phyloP scores from a whole-genome alignment of 768 basidiomycete genomes.

The Kwoniella sp. region DNA sequence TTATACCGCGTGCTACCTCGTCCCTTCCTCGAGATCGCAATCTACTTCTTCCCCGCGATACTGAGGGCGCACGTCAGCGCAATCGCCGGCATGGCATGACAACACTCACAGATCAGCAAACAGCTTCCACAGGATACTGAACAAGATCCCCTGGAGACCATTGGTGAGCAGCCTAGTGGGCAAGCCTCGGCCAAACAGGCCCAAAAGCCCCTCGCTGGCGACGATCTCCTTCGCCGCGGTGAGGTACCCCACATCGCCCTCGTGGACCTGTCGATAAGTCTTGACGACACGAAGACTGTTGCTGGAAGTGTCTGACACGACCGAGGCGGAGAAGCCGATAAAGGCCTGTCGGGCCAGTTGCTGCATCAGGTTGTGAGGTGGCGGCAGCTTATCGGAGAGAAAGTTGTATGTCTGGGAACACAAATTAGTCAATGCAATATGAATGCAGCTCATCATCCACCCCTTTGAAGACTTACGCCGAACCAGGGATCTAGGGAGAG shows the following conservation, averaged over 20 bases:
- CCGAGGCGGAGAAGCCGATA: constrained; percentile 83
- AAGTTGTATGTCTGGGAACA: constrained; percentile 62
- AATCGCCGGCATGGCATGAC: not conserved
- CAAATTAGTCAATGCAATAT: not conserved
- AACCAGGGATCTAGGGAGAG: constrained; percentile 47
- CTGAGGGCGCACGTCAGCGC: too few species aligned
- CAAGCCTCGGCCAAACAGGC: constrained; percentile 81
- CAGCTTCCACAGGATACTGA: constrained; percentile 82
- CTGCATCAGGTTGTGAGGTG: constrained; percentile 56
- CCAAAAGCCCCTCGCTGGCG: constrained; percentile 66
- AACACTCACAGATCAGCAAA: constrained; percentile 82
- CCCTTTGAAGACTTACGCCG: constrained; percentile 27
- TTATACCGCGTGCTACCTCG: too few species aligned
- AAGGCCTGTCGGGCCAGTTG: constrained; percentile 75
- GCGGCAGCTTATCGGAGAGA: constrained; percentile 63
- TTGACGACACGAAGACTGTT: constrained; percentile 90
- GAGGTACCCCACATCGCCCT: constrained; percentile 70
- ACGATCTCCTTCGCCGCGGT: constrained; percentile 75
- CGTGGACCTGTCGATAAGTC: constrained; percentile 90
- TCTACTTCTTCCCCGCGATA: too few species aligned
- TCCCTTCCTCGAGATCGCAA: too few species aligned
- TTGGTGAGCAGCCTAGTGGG: constrained; percentile 86
- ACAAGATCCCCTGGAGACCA: constrained; percentile 85
- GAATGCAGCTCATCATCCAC: not conserved
- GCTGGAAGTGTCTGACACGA: constrained; percentile 77